Evolutionary conservation across 2,329 filamentous ascomycete species (phyloP).

Genomic region (Nannizziopsis arthrosporioides): DNA sequence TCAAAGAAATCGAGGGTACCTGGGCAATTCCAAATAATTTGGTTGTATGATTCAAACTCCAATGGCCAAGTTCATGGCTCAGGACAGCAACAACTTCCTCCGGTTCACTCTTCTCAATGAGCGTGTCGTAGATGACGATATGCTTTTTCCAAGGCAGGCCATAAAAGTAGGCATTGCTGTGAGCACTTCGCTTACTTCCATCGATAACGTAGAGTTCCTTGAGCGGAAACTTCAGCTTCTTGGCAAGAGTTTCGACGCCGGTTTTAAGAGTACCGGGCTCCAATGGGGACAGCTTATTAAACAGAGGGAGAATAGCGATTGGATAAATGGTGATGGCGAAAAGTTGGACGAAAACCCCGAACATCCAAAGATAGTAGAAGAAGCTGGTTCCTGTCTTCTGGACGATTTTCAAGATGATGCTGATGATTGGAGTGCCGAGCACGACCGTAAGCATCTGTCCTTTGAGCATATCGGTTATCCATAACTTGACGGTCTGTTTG

Average conservation of each 20-base stretch:
- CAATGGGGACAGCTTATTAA: slow-evolving; percentile 95
- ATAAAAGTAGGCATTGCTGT: slow-evolving; percentile 92
- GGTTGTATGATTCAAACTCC: slow-evolving; percentile 90
- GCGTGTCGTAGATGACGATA: slow-evolving; percentile 97
- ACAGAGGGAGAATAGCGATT: slow-evolving; percentile 82
- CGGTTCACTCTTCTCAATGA: slow-evolving; percentile 87
- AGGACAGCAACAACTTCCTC: slow-evolving; percentile 91
- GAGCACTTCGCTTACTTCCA: slow-evolving; percentile 74
- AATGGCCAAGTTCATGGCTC: slow-evolving; percentile 92
- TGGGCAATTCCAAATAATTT: slow-evolving; percentile 77
- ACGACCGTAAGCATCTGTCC: slow-evolving; percentile 68
- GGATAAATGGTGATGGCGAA: slow-evolving; percentile 96
- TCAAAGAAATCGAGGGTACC: slow-evolving; percentile 40
- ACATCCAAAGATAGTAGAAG: slow-evolving; percentile 97
- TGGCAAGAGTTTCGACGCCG: slow-evolving; percentile 71
- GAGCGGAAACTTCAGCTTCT: slow-evolving; percentile 78
- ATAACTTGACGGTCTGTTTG: slow-evolving; percentile 85
- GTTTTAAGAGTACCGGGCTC: slow-evolving; percentile 79
- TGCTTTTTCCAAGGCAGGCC: slow-evolving; percentile 99
- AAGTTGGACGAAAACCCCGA: slow-evolving; percentile 77
- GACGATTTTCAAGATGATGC: slow-evolving; percentile 85
- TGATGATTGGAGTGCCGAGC: slow-evolving; percentile 76
- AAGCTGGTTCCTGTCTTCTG: slow-evolving; percentile 87
- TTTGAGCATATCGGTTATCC: slow-evolving; percentile 84
- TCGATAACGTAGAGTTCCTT: slow-evolving; percentile 91